phyloP scores from a whole-genome alignment of 1,284 basidiomycete species.

The Marasmius fiardii region DNA sequence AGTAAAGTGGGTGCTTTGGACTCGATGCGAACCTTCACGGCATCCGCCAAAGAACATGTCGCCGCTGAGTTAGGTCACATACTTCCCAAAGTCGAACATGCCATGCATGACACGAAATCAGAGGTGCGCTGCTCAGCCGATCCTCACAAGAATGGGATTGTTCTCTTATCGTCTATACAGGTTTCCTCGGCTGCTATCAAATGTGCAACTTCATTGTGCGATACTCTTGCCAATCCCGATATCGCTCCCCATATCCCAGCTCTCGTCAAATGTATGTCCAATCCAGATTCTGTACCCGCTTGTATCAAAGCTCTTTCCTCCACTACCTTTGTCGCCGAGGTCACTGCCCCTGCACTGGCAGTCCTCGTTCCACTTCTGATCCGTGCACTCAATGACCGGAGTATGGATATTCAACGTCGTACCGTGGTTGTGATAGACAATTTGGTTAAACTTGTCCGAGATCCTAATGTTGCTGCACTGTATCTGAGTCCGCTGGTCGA shows the following conservation, averaged over 20 bases:
- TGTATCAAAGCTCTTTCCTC: constrained; percentile 96
- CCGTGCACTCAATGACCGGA: constrained; percentile 93
- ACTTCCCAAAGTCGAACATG: constrained; percentile 84
- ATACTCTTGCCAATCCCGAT: constrained; percentile 93
- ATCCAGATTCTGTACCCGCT: constrained; percentile 82
- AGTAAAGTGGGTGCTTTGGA: constrained; percentile 95
- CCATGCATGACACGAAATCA: constrained; percentile 97
- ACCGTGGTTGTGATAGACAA: constrained; percentile 95
- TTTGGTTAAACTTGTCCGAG: constrained; percentile 95
- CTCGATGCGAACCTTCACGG: constrained; percentile 74
- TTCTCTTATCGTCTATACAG: constrained; percentile 36
- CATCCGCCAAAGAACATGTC: constrained; percentile 75
- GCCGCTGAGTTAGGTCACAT: constrained; percentile 82
- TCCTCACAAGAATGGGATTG: constrained; percentile 1
- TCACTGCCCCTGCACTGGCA: constrained; percentile 93
- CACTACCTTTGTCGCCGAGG: constrained; percentile 97
- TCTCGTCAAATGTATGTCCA: constrained; percentile 94
- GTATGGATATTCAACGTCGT: constrained; percentile 90
- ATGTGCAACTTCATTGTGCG: constrained; percentile 91
- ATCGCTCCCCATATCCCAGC: constrained; percentile 86
- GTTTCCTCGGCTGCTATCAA: constrained; percentile 88
- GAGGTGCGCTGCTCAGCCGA: constrained; percentile 56
- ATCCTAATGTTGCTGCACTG: constrained; percentile 85
- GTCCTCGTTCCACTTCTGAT: constrained; percentile 92
- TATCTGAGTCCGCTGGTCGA: constrained; percentile 90